Percentiles rank a stretch among this genome's conserved stretches.
Evolutionary conservation across 1,284 basidiomycete species (phyloP).

Genomic region (Macrocystidia cucumis): DNA sequence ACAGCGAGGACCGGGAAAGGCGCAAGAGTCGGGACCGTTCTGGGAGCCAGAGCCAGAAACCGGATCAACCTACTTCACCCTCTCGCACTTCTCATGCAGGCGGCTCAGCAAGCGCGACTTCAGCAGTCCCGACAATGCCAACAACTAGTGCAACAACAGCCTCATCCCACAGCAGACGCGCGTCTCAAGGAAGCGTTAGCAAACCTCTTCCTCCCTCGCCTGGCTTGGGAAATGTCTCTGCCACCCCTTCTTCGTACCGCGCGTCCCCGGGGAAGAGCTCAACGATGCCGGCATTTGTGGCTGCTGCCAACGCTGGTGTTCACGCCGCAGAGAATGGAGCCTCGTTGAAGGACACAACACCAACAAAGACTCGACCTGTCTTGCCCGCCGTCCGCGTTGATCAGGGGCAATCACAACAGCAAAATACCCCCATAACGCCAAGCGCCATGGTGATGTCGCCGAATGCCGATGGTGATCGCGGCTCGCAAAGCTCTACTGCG

Average conservation of each 20-base stretch:
- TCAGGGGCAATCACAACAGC: too few relatives aligned
- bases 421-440: too few relatives aligned
- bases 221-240: constrained; percentile 10
- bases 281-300: too few relatives aligned
- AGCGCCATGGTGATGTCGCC: too few relatives aligned
- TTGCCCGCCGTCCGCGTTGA: constrained; percentile 9
- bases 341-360: too few relatives aligned
- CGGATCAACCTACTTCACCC: constrained; percentile 6
- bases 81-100: not conserved
- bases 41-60: constrained; percentile 1
- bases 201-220: constrained; percentile 29
- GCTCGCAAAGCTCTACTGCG: constrained; percentile 4
- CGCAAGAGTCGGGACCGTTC: not conserved
- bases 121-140: not conserved
- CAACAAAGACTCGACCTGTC: too few relatives aligned
- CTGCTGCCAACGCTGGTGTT: too few relatives aligned
- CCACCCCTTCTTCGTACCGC: constrained; percentile 12
- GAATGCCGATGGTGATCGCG: not conserved
- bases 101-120: not conserved
- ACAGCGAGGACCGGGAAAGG: constrained; percentile 14
- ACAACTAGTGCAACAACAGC: too few relatives aligned
- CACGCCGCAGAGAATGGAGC: too few relatives aligned
- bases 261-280: too few relatives aligned
- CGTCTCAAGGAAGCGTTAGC: constrained; percentile 20
- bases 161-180: constrained; percentile 26